Evolutionary conservation across 2,329 filamentous ascomycete genomes (phyloP), one percentile per base, ranked within the genome.

Genomic region (Epichloe amarillans): DNA sequence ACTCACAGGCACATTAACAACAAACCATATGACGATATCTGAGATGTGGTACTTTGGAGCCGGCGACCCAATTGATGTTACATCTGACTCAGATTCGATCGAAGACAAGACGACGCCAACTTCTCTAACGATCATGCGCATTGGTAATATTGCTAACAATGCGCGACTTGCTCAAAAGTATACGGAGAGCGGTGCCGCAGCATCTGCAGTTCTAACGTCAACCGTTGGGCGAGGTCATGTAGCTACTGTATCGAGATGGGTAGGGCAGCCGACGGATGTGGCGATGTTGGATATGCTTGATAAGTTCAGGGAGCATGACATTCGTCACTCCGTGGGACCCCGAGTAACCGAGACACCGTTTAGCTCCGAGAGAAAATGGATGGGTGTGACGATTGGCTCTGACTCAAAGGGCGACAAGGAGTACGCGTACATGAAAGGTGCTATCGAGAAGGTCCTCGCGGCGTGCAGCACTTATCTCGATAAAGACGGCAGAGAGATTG

Each of bases 351-450:
- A 98, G 66, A 90, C 88, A 0, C 90, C 93, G 0, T 98, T 98
- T 67, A 97, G 91, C 64, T 98, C 93, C 1, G 89, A 95, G 64
- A 80, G 91, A 52, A 98, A 98, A 68, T 98, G 91, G 91, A 98
- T 98, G 94, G 94, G 94, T 36, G 90, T 96, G 30, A 85, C 89
- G 2, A 86, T 96, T 58, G 82, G 81, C 42, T 72, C 74, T 21
- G 75, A 80, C 46, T 69, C 72, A 33, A 74, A 72, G 52, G 71
- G 72, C 50, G 82, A 85, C 38, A 81, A 82, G 54, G 87, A 95
- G 60, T 83, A 88, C 57, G 90, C 88, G 0, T 98, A 97, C 65
- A 87, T 97, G 71, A 98, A 98, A 65, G 94, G 93, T 35, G 88
- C 93, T 36, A 75, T 97, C 40, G 93, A 98, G 66, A 85, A 84